Base-by-base conservation (phyloP, 805 yeast genomes). In the Monosporozyma yasuniensis region DNA sequence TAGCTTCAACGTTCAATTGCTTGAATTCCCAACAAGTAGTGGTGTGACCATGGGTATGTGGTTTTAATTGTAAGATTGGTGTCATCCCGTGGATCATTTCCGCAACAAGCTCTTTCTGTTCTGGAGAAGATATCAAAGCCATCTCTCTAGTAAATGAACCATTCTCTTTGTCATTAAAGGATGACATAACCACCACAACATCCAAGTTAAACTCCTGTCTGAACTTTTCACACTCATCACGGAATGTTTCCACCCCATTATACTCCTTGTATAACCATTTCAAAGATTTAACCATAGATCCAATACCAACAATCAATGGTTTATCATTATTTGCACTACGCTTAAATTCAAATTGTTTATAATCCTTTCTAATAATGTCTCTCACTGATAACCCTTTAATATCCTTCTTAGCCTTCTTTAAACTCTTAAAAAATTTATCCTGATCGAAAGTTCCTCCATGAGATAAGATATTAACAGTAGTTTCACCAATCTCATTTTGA, bases 291-390 rank as follows among this genome's bases (percentile, higher is more conserved):
- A 84, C 86, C 9, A 83, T 68, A 0, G 96, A 84, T 44, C 90
- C 78, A 58, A 91, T 83, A 0, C 98, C 98, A 11, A 88, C 72
- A 4, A 54, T 65, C 2, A 65, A 50, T 0, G 56, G 57, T 2
- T 59, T 60, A 14, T 9, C 25, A 34, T 22, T 21, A 14, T 19
- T 6, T 10, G 47, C 5, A 10, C 21, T 6, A 18, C 30, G 16
- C 6, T 32, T 32, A 14, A 73, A 72, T 4, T 61, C 65, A 69
- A 84, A 89, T 59, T 79, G 80, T 62, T 91, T 91, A 67, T 86
- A 91, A 63, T 91, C 99, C 64, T 89, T 90, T 43, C 82, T 71
- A 38, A 93, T 69, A 6, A 93, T 65, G 47, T 88, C 95, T 4
- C 57, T 57, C 4, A 80, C 64, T 1, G 77, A 59, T 35, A 93